phyloP scores from a whole-genome alignment of 2,329 filamentous ascomycete species.

The Coniosporium tulheliwenetii region DNA sequence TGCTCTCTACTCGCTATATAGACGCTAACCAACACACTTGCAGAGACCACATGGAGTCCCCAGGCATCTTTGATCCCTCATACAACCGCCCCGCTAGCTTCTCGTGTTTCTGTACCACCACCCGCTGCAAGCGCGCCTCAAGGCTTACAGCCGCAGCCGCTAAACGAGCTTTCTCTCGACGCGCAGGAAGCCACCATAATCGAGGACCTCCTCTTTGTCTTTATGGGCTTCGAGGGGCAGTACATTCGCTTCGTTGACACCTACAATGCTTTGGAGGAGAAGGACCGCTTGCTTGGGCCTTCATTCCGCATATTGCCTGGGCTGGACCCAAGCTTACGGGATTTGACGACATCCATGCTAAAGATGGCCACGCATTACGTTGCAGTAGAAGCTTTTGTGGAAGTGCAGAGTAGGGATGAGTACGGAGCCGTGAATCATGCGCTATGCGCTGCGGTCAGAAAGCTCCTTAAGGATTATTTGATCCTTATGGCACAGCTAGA shows the following conservation, averaged over 20 bases:
- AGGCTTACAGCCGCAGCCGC: slow-evolving; percentile 48
- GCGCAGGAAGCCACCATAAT: slow-evolving; percentile 75
- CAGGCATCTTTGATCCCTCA: slow-evolving; percentile 59
- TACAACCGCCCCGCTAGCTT: slow-evolving; percentile 57
- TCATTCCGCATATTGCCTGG: slow-evolving; percentile 65
- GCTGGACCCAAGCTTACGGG: slow-evolving; percentile 78
- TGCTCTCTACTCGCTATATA: not conserved
- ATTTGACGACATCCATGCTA: slow-evolving; percentile 76
- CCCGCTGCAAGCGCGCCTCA: slow-evolving; percentile 51
- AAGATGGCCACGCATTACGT: slow-evolving; percentile 90
- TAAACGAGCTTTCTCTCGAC: slow-evolving; percentile 60
- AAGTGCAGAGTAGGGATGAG: slow-evolving; percentile 83
- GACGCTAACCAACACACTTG: not conserved
- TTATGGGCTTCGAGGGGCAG: slow-evolving; percentile 98
- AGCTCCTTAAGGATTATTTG: slow-evolving; percentile 82
- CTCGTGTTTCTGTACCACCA: slow-evolving; percentile 45
- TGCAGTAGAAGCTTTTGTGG: slow-evolving; percentile 81
- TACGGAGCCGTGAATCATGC: slow-evolving; percentile 94
- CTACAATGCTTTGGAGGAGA: slow-evolving; percentile 74
- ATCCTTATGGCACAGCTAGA: slow-evolving; percentile 87
- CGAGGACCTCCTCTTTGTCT: slow-evolving; percentile 83
- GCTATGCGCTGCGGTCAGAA: slow-evolving; percentile 85
- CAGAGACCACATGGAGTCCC: slow-evolving; percentile 50
- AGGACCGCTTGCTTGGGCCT: slow-evolving; percentile 73
- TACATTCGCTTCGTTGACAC: slow-evolving; percentile 76